Conservation (phyloP, 148 eudicot species). For the Silene uniflora region DNA sequence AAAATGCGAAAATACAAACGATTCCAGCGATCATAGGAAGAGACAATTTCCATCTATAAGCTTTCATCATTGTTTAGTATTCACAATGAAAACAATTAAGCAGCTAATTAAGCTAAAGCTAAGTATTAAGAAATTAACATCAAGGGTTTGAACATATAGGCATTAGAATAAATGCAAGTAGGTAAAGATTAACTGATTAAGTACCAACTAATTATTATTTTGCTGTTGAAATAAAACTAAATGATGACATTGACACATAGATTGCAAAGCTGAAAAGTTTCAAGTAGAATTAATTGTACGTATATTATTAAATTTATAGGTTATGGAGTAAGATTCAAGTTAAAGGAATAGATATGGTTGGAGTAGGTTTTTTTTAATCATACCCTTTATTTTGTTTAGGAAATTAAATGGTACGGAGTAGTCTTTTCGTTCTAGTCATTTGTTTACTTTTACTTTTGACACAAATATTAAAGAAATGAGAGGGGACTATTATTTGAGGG, state of each 20-base stretch:
- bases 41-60: constrained; percentile 39
- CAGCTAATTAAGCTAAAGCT: neutral
- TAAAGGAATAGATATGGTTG: constrained; percentile 43
- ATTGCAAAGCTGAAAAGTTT: neutral
- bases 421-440: no score
- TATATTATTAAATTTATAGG: constrained; percentile 19
- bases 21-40: constrained; percentile 38
- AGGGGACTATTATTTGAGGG: no score
- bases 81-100: neutral
- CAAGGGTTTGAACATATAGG: neutral
- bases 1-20: constrained; percentile 48
- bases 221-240: constrained; percentile 11
- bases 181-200: neutral
- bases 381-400: neutral
- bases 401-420: no score
- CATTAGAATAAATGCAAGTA: neutral
- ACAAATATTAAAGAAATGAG: no score
- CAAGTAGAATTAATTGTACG: neutral
- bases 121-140: neutral
- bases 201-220: constrained; percentile 1
- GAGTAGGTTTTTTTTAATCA: constrained; percentile 4
- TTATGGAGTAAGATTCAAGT: constrained; percentile 80
- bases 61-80: constrained; percentile 26
- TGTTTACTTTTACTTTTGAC: no score
- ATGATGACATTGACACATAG: constrained; percentile 23